Evolutionary conservation across 345 rosid species (phyloP).

Genomic region (Durio zibethinus): DNA sequence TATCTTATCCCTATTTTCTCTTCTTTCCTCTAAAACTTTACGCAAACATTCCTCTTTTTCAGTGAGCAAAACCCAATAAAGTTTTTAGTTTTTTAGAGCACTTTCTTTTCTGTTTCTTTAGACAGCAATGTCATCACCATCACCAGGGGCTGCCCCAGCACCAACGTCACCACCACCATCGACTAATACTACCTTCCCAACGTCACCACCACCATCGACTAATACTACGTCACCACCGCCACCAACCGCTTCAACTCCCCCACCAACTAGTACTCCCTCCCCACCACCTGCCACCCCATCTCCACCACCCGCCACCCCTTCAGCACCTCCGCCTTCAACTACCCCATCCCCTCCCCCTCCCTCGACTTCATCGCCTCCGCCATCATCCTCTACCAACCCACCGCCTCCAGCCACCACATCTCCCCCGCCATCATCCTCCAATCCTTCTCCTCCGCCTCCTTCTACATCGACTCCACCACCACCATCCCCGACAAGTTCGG

Average conservation of each 20-base stretch:
- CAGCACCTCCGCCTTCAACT: conserved; percentile 42
- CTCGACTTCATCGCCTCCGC: conserved; percentile 25
- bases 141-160: conserved; percentile 39
- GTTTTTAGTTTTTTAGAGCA: not conserved
- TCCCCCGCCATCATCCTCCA: conserved; percentile 25
- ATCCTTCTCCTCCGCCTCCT: conserved; percentile 43
- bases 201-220: conserved; percentile 30
- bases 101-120: not conserved
- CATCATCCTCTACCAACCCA: conserved; percentile 24
- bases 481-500: conserved; percentile 30
- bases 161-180: conserved; percentile 31
- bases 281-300: conserved; percentile 27
- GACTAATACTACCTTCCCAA: conserved; percentile 25
- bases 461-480: conserved; percentile 34
- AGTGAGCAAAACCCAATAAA: not conserved
- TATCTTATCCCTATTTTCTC: too few species aligned
- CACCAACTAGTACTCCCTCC: conserved; percentile 11
- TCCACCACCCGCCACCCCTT: conserved; percentile 33
- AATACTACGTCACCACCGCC: conserved; percentile 26
- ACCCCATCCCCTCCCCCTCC: conserved; percentile 39
- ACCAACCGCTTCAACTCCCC: conserved; percentile 29
- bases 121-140: conserved; percentile 45
- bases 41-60: not conserved
- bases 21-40: not conserved
- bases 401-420: conserved; percentile 33